phyloP scores from a whole-genome alignment of 108 stramenopile genomes.

The Cyclotella cryptica region DNA sequence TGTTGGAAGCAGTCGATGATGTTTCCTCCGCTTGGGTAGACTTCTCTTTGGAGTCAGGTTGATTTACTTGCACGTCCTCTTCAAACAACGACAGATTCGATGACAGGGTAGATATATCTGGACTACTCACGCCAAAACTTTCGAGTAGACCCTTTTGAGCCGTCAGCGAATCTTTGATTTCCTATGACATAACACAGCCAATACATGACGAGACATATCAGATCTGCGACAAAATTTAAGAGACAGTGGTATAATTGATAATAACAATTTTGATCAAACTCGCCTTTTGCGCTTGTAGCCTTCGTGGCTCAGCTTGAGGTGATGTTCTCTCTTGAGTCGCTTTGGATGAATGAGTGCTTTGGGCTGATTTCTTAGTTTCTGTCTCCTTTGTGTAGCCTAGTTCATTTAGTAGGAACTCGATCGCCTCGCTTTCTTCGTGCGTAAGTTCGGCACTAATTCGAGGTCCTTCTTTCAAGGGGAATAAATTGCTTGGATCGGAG shows the following conservation, averaged over 20 bases:
- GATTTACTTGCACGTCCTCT: conserved; percentile 31
- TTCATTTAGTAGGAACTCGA: conserved; percentile 69
- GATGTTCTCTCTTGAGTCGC: conserved; percentile 12
- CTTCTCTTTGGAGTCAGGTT: conserved; percentile 17
- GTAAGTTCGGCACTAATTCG: conserved; percentile 62
- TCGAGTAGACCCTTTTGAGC: conserved; percentile 33
- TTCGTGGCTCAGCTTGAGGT: conserved; percentile 52
- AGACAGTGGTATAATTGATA: no score
- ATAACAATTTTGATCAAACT: no score
- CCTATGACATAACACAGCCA: no score
- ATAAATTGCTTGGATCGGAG: conserved; percentile 76
- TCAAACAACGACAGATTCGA: conserved; percentile 27
- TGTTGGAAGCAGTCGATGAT: conserved; percentile 16
- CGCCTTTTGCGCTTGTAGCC: conserved; percentile 51
- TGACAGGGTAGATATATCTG: conserved; percentile 29
- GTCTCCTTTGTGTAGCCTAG: conserved; percentile 56
- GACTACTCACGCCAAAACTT: conserved; percentile 27
- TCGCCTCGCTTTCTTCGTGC: conserved; percentile 73
- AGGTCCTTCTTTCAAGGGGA: conserved; percentile 60
- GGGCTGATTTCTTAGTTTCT: conserved; percentile 30
- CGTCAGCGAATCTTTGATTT: conserved; percentile 31
- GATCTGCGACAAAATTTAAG: no score
- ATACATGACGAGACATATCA: no score
- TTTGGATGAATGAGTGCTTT: not conserved
- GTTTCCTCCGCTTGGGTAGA: conserved; percentile 31